Evolutionary conservation across 305 asterid genomes (phyloP), one percentile per base, ranked within the genome.

Genomic region (Stenogyne calaminthoides): DNA sequence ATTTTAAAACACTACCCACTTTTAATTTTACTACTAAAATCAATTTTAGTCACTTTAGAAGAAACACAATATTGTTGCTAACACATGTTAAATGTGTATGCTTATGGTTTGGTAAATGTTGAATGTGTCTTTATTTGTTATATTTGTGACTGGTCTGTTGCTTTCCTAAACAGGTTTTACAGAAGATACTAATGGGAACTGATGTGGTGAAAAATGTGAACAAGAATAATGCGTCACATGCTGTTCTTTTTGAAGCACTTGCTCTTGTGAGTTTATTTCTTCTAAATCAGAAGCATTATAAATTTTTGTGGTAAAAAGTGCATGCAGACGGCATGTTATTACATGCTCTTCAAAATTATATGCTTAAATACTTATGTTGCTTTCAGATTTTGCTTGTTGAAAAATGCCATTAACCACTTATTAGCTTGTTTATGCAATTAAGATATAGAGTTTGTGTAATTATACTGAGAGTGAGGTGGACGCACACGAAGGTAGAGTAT

Each of bases 141-240:
- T 76, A 32, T 69, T 9, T 71, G 16, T 67, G 67, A 16, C 67
- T 14, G 34, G 5, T 32, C 59, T 67, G 3, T 46, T 75, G 15
- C 46, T 59, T 55, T 59, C 64, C 20, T 71, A 18, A 22, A 36
- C 80, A 95, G 99, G 99, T 95, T 78, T 78, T 95, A 78, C 99
- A 95, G 72, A 84, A 97, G 89, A 91, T 95, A 80, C 89, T 95
- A 46, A 89, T 95, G 96, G 98, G 98, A 80, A 95, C 98, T 44
- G 99, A 95, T 77, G 98, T 95, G 49, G 99, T 95, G 89, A 95
- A 95, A 83, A 95, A 95, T 82, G 99, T 95, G 80, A 95, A 95
- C 89, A 95, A 95, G 88, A 95, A 95, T 80, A 95, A 95, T 81
- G 99, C 99, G 65, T 95, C 99, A 34, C 99, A 95, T 84, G 99